These are phyloP conservation scores for Cutaneotrichosporon sp. DNA, from an alignment of 1,284 basidiomycete genomes.

Conservation along the genomic window DNA sequence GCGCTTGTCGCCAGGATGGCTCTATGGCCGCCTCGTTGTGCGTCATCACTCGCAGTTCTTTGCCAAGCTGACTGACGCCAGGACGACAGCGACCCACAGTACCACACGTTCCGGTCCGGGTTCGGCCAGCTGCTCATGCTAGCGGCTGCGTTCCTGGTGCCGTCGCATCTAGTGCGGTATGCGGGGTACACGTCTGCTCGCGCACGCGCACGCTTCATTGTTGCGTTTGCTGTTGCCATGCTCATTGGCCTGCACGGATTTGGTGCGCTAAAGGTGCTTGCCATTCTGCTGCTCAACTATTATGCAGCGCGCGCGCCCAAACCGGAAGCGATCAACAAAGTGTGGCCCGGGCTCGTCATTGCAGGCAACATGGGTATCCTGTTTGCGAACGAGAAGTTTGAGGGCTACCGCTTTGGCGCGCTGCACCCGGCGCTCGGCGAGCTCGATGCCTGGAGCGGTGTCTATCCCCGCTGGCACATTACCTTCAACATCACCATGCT, in stretches of 20 bases:
- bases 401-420: constrained; percentile 66
- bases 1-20: constrained; percentile 57
- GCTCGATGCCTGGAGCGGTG: constrained; percentile 58
- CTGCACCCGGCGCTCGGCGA: constrained; percentile 57
- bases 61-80: neutral
- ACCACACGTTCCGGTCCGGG: constrained; percentile 73
- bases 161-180: constrained; percentile 25
- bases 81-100: constrained; percentile 84
- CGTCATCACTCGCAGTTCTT: neutral
- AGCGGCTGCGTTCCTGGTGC: constrained; percentile 49
- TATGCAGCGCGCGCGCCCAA: constrained; percentile 55
- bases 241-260: constrained; percentile 77
- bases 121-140: constrained; percentile 59
- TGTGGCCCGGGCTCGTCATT: constrained; percentile 43
- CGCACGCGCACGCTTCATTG: constrained; percentile 45
- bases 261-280: constrained; percentile 72
- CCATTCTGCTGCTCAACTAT: constrained; percentile 69
- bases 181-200: neutral
- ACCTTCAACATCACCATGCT: constrained; percentile 97
- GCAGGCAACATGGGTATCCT: constrained; percentile 72
- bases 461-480: constrained; percentile 87
- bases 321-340: constrained; percentile 11
- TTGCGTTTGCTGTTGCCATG: constrained; percentile 60
- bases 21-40: constrained; percentile 47
- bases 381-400: constrained; percentile 69